phyloP scores from a whole-genome alignment of 2,329 filamentous ascomycete genomes.

The Neofusicoccum cordaticola region DNA sequence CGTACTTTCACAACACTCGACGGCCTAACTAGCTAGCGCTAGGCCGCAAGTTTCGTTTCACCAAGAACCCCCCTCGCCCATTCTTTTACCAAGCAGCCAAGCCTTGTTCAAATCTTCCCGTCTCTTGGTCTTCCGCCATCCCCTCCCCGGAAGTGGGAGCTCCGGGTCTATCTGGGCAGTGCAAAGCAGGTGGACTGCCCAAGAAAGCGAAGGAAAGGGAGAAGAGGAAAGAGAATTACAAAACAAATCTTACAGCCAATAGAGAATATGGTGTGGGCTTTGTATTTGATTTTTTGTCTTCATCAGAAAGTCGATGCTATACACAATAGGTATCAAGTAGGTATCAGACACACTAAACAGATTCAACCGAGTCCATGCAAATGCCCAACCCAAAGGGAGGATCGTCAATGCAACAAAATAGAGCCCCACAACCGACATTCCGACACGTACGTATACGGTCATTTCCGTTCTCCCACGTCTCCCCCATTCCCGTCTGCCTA shows the following conservation, averaged over 20 bases:
- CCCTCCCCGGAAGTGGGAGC: background rate
- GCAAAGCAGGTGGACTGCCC: background rate
- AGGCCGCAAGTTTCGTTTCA: slow-evolving; percentile 13
- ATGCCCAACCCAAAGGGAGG: no score
- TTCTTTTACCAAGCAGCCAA: background rate
- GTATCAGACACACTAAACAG: slow-evolving; percentile 7
- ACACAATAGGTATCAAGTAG: slow-evolving; percentile 9
- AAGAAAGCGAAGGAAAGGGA: no score
- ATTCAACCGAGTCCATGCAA: background rate
- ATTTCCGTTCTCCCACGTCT: no score
- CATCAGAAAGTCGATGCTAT: background rate
- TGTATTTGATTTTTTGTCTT: background rate
- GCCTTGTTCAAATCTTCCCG: background rate
- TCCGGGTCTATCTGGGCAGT: background rate
- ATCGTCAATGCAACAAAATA: background rate
- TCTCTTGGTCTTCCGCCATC: background rate
- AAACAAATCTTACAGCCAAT: background rate
- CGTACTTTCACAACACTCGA: background rate
- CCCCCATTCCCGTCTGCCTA: no score
- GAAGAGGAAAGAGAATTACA: no score
- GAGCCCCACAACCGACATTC: background rate
- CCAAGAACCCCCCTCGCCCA: background rate
- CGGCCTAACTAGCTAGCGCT: background rate
- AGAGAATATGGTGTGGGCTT: background rate
- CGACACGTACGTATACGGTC: background rate